These are phyloP conservation scores for Trametes coccinea DNA, from an alignment of 768 basidiomycete species.

Conservation along the genomic window DNA sequence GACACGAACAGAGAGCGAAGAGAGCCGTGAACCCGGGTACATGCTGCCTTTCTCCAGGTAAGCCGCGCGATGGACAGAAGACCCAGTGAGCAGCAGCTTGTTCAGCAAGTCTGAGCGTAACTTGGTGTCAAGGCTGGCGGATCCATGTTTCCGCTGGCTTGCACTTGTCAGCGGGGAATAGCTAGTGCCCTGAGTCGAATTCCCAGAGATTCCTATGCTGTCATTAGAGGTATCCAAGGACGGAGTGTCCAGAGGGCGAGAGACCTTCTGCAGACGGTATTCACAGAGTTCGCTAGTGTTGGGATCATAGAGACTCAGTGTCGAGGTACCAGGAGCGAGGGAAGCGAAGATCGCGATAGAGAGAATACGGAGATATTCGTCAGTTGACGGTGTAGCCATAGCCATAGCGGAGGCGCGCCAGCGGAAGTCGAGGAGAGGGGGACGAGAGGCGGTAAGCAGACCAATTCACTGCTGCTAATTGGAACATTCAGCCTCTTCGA, in stretches of 20 bases:
- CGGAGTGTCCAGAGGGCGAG: not conserved
- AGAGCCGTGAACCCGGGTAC: not conserved
- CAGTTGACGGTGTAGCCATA: not conserved
- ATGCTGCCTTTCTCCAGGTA: not conserved
- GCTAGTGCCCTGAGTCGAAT: no score
- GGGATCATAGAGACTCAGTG: not conserved
- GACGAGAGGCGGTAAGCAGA: no score
- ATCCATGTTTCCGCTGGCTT: no score
- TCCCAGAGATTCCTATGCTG: no score
- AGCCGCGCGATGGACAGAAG: not conserved
- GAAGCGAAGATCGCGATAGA: not conserved
- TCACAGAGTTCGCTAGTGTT: slow-evolving; percentile 3
- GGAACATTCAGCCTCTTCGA: no score
- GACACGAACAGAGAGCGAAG: not conserved
- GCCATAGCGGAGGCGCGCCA: no score
- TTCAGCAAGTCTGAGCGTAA: not conserved
- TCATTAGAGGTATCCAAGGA: not conserved
- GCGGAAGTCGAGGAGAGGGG: no score
- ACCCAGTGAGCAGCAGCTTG: not conserved
- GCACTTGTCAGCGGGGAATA: no score
- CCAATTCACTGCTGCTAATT: no score
- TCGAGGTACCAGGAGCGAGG: not conserved
- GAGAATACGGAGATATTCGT: not conserved
- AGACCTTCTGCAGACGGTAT: slow-evolving; percentile 2
- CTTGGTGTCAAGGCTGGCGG: not conserved